Evolutionary conservation across 495 filamentous ascomycete species (phyloP).

Genomic region (Margaritispora aquatica): DNA sequence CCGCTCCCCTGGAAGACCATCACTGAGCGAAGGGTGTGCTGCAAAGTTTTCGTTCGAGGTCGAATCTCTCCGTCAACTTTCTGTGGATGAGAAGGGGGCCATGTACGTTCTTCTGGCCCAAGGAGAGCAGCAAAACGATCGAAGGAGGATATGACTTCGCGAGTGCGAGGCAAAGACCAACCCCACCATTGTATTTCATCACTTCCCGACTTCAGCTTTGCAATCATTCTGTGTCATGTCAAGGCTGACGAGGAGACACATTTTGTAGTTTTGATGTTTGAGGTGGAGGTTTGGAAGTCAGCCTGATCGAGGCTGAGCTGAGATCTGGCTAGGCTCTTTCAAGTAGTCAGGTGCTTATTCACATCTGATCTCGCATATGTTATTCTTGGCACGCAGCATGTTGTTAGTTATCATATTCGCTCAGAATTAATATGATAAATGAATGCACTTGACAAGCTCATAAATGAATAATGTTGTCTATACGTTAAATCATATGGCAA

Average conservation of each 20-base stretch:
- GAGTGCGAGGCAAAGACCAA: not conserved
- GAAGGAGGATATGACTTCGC: not conserved
- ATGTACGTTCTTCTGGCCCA: not conserved
- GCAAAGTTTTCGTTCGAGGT: not conserved
- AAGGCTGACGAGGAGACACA: not conserved
- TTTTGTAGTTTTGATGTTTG: too few relatives aligned
- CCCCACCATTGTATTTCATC: not conserved
- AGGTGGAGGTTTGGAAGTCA: too few relatives aligned
- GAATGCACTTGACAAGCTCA: too few relatives aligned
- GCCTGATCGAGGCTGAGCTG: not conserved
- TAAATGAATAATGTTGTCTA: too few relatives aligned
- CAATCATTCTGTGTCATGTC: not conserved
- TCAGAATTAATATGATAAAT: too few relatives aligned
- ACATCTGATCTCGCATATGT: too few relatives aligned
- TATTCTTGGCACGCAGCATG: too few relatives aligned
- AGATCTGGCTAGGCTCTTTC: too few relatives aligned
- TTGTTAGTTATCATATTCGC: too few relatives aligned
- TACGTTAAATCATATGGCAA: too few relatives aligned
- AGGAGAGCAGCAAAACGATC: not conserved
- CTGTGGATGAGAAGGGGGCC: not conserved
- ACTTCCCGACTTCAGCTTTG: not conserved
- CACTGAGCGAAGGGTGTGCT: not conserved
- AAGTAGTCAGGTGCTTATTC: too few relatives aligned
- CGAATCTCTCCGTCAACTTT: not conserved
- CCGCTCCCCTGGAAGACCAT: not conserved